These are phyloP conservation scores for Yarrowia sp. DNA, from an alignment of 805 yeast species.

Conservation along the genomic window DNA sequence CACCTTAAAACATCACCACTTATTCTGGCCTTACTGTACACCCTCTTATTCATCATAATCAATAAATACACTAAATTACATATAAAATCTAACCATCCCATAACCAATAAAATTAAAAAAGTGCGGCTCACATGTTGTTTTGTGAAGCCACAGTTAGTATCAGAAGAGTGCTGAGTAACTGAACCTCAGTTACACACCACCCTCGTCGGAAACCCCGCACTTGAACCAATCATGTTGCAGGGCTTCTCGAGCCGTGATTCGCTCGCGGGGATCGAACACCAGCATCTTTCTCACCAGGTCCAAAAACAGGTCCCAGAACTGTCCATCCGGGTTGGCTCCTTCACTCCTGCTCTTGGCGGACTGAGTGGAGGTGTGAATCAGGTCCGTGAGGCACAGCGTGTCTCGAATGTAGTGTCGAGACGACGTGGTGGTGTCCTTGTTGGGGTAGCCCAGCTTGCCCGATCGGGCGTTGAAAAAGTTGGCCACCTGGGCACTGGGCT, in stretches of 20 bases:
- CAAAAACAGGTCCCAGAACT: slow-evolving; percentile 80
- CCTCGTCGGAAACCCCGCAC: slow-evolving; percentile 29
- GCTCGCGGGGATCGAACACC: slow-evolving; percentile 65
- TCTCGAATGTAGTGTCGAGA: slow-evolving; percentile 41
- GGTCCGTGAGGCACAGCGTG: slow-evolving; percentile 33
- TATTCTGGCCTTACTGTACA: neutral
- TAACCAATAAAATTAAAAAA: slow-evolving; percentile 22
- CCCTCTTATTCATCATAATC: neutral
- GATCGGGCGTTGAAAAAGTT: slow-evolving; percentile 37
- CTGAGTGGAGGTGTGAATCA: slow-evolving; percentile 27
- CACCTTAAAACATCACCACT: too few relatives aligned
- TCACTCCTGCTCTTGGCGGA: slow-evolving; percentile 37
- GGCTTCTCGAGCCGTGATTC: slow-evolving; percentile 75
- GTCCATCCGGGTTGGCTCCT: slow-evolving; percentile 34
- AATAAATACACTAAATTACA: slow-evolving; percentile 22
- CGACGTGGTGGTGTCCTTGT: slow-evolving; percentile 40
- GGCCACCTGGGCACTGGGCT: slow-evolving; percentile 29
- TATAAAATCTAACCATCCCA: neutral
- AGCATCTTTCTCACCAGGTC: slow-evolving; percentile 67
- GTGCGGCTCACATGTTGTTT: neutral
- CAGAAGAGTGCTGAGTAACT: neutral
- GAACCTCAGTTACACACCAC: neutral
- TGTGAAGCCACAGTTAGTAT: slow-evolving; percentile 5
- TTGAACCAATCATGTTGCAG: slow-evolving; percentile 78
- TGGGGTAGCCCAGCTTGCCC: slow-evolving; percentile 41